A percentile compares a stretch with the other conserved stretches of the same genome.
Conservation (phyloP, 306 rosid genomes). For the Corylus americana region DNA sequence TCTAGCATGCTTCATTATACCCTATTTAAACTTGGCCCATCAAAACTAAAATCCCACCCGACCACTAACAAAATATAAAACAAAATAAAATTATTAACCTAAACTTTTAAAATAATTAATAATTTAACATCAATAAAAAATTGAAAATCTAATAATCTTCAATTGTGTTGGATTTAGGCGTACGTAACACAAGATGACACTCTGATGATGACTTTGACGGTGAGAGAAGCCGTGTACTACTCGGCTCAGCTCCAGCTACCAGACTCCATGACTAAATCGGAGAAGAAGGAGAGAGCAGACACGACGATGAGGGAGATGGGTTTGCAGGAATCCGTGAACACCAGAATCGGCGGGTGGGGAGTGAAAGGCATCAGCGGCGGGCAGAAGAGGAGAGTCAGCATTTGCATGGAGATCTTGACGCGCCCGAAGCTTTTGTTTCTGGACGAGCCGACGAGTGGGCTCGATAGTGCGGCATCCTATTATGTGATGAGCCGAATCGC, state of each 20-base stretch:
- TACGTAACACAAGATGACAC: too few relatives aligned
- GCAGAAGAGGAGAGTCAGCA: conserved; percentile 66
- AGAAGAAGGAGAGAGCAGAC: conserved; percentile 69
- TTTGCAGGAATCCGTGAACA: conserved; percentile 53
- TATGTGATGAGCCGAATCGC: conserved; percentile 69
- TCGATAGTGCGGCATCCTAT: conserved; percentile 79
- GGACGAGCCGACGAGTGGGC: conserved; percentile 79
- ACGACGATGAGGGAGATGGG: conserved; percentile 70
- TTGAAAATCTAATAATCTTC: too few relatives aligned
- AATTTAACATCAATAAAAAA: too few relatives aligned
- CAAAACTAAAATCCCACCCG: too few relatives aligned
- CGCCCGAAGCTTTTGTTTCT: conserved; percentile 62
- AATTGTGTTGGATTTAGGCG: too few relatives aligned
- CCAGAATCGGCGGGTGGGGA: conserved; percentile 65
- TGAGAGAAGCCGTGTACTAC: too few relatives aligned
- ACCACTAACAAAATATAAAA: too few relatives aligned
- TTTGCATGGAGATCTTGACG: conserved; percentile 70
- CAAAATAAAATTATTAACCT: too few relatives aligned
- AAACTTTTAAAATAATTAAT: too few relatives aligned
- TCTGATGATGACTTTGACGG: too few relatives aligned
- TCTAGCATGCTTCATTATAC: too few relatives aligned
- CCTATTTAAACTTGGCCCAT: too few relatives aligned
- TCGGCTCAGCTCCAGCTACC: conserved; percentile 71
- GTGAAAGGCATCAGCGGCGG: conserved; percentile 71
- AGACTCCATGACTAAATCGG: conserved; percentile 49